A percentile compares a stretch with the other conserved stretches of the same genome.
Evolutionary conservation across 768 basidiomycete species (phyloP).

Genomic region (Harrya chromipes): DNA sequence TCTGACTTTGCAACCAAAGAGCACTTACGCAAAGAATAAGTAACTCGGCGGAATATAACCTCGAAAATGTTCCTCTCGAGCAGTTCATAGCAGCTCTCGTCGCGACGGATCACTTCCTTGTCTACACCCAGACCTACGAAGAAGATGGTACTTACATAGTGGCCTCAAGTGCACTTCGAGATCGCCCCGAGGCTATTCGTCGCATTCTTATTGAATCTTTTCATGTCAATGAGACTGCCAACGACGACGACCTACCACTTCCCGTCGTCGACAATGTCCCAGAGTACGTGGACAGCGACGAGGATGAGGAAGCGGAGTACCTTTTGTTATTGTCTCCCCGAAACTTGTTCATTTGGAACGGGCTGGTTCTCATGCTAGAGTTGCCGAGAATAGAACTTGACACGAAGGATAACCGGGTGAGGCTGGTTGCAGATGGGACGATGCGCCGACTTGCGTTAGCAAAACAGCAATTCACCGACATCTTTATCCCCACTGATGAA

Average conservation of each 20-base stretch:
- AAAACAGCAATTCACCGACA: slow-evolving; percentile 72
- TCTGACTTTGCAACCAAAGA: slow-evolving; percentile 32
- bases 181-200: slow-evolving; percentile 72
- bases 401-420: slow-evolving; percentile 83
- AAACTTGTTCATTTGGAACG: slow-evolving; percentile 88
- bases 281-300: slow-evolving; percentile 45
- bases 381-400: slow-evolving; percentile 78
- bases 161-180: slow-evolving; percentile 72
- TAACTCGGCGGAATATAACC: slow-evolving; percentile 87
- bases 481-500: slow-evolving; percentile 61
- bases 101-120: slow-evolving; percentile 86
- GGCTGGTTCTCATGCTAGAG: slow-evolving; percentile 75
- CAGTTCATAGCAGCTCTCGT: slow-evolving; percentile 78
- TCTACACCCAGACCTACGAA: slow-evolving; percentile 85
- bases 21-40: slow-evolving; percentile 83
- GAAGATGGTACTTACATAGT: slow-evolving; percentile 91
- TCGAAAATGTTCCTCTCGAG: slow-evolving; percentile 72
- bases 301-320: slow-evolving; percentile 65
- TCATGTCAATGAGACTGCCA: slow-evolving; percentile 61
- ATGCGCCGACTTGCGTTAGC: slow-evolving; percentile 69
- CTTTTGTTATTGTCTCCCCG: slow-evolving; percentile 84
- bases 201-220: slow-evolving; percentile 85
- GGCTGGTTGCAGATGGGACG: slow-evolving; percentile 88
- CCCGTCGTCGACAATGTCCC: slow-evolving; percentile 37
- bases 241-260: slow-evolving; percentile 46